Evolutionary conservation across 2,329 filamentous ascomycete genomes (phyloP).

Genomic region (Xylariaceae sp.): DNA sequence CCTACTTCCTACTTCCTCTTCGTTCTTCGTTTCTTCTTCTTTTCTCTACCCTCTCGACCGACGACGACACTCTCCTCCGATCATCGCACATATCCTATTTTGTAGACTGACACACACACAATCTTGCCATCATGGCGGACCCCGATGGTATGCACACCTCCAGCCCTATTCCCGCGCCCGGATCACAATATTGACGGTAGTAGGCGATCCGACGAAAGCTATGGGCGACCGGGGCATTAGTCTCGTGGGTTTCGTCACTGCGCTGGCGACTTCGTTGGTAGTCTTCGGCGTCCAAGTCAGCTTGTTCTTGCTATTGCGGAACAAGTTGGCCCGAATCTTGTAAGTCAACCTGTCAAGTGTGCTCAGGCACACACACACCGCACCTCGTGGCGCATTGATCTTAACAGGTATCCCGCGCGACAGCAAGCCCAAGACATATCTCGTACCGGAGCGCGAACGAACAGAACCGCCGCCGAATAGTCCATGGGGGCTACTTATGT

Average conservation of each 20-base stretch:
- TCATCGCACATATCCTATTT: neutral
- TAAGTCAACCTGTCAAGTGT: slow-evolving; percentile 40
- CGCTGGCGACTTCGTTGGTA: slow-evolving; percentile 55
- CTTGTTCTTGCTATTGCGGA: slow-evolving; percentile 70
- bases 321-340: slow-evolving; percentile 79
- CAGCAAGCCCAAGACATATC: slow-evolving; percentile 77
- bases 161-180: neutral
- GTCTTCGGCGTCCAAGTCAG: slow-evolving; percentile 61
- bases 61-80: neutral
- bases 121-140: slow-evolving; percentile 13
- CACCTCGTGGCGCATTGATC: too few relatives aligned
- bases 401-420: neutral
- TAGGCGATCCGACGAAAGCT: slow-evolving; percentile 21
- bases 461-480: slow-evolving; percentile 64
- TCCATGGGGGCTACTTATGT: slow-evolving; percentile 47
- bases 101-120: slow-evolving; percentile 5
- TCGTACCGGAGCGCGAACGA: slow-evolving; percentile 79
- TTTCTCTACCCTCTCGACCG: neutral
- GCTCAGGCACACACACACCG: neutral
- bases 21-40: neutral
- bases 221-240: slow-evolving; percentile 39
- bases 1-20: neutral
- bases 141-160: slow-evolving; percentile 16
- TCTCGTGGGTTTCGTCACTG: slow-evolving; percentile 57
- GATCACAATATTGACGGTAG: neutral